These are phyloP conservation scores for Talaromyces sp. DNA, from an alignment of 2,329 filamentous ascomycete genomes.

Conservation along the genomic window DNA sequence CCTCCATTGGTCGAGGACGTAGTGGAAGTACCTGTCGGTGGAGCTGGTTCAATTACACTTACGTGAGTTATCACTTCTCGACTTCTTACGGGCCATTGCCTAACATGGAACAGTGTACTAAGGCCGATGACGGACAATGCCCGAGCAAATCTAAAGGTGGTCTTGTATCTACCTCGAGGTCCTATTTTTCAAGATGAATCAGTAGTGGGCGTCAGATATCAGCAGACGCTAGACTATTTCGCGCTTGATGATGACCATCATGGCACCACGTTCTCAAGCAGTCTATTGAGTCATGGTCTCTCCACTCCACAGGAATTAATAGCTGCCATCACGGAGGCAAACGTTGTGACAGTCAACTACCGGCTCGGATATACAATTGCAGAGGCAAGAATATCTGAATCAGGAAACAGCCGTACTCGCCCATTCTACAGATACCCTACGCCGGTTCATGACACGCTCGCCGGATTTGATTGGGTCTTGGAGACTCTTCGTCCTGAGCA, in stretches of 20 bases:
- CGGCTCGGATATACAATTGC: constrained; percentile 29
- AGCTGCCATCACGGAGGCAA: constrained; percentile 32
- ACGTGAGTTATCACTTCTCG: constrained; percentile 1
- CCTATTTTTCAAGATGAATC: constrained; percentile 9
- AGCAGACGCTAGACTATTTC: constrained; percentile 5
- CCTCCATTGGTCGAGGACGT: constrained; percentile 12
- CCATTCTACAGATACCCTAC: constrained; percentile 32
- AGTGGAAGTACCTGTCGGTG: constrained; percentile 18
- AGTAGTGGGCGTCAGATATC: neutral
- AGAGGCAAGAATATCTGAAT: neutral
- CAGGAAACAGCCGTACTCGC: neutral
- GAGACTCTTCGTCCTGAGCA: constrained; percentile 29
- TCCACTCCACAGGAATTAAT: constrained; percentile 27
- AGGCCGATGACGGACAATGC: constrained; percentile 5
- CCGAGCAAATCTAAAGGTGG: constrained; percentile 8
- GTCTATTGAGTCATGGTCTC: neutral
- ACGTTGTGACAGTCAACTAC: constrained; percentile 42
- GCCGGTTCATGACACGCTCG: constrained; percentile 39
- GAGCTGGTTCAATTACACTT: constrained; percentile 15
- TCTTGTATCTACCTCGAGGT: constrained; percentile 18
- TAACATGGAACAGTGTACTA: neutral
- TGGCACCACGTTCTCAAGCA: neutral
- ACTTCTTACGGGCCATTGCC: neutral
- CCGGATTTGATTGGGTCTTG: constrained; percentile 40
- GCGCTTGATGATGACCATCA: neutral